phyloP scores from a whole-genome alignment of 257 asterid genomes.

The Cynanchum wilfordii region DNA sequence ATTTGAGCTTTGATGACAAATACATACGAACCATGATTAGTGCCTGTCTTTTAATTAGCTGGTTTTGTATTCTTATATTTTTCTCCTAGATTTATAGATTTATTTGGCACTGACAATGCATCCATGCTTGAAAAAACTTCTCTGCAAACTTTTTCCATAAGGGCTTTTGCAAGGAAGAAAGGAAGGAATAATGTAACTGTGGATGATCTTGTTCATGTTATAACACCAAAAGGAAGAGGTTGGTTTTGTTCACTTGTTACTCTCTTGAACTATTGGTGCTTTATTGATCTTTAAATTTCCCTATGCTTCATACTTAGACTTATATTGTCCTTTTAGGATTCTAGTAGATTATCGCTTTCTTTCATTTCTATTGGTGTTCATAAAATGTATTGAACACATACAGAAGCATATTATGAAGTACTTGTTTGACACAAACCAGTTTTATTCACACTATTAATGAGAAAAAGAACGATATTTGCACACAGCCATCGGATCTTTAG shows the following conservation, averaged over 20 bases:
- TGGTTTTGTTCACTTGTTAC: slow-evolving; percentile 9
- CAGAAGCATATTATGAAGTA: background rate
- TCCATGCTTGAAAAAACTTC: background rate
- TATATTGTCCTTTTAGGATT: background rate
- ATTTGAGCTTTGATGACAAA: too few relatives aligned
- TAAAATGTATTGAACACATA: background rate
- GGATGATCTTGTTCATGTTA: slow-evolving; percentile 62
- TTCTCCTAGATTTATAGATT: background rate
- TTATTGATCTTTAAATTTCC: background rate
- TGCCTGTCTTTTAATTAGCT: background rate
- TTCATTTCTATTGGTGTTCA: background rate
- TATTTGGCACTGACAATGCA: slow-evolving; percentile 1
- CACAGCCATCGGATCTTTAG: background rate
- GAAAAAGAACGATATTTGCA: background rate
- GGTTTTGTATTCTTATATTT: background rate
- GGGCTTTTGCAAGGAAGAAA: slow-evolving; percentile 62
- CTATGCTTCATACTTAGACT: background rate
- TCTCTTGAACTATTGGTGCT: background rate
- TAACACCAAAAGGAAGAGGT: slow-evolving; percentile 84
- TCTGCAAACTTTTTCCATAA: slow-evolving; percentile 27
- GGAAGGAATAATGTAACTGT: slow-evolving; percentile 69
- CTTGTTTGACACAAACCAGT: background rate
- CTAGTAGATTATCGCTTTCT: background rate
- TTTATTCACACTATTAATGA: background rate
- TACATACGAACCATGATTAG: background rate